Conservation (phyloP, 2,329 filamentous ascomycete species). For the Diplodia sapinea region DNA sequence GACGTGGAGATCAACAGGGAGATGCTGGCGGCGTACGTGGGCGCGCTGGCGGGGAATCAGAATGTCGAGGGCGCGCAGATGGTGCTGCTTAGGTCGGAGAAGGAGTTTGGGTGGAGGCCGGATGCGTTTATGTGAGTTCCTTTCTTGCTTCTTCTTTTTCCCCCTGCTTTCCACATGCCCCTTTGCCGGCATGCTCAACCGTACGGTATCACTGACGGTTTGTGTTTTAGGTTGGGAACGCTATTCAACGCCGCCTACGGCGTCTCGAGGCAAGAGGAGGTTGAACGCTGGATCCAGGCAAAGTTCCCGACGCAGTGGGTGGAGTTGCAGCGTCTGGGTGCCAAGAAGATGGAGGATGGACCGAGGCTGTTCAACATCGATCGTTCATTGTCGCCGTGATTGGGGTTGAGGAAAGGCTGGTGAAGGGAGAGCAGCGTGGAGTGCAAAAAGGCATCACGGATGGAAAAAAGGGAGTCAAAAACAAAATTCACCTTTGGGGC, state of each 20-base stretch:
- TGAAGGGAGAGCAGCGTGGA: not conserved
- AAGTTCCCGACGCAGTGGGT: constrained; percentile 73
- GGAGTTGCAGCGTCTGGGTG: constrained; percentile 63
- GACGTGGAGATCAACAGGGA: constrained; percentile 76
- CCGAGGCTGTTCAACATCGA: constrained; percentile 39
- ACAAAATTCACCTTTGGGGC: not conserved
- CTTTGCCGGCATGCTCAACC: too few species aligned
- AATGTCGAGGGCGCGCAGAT: constrained; percentile 70
- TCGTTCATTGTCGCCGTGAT: constrained; percentile 33
- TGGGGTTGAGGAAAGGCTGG: too few species aligned
- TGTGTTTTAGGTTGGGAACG: constrained; percentile 66
- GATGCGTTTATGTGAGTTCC: constrained; percentile 71
- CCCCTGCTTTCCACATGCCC: too few species aligned
- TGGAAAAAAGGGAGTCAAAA: not conserved
- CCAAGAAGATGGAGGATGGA: constrained; percentile 32
- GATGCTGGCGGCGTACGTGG: constrained; percentile 78
- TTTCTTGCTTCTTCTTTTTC: not conserved
- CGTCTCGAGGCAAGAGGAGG: constrained; percentile 68
- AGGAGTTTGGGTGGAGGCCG: constrained; percentile 69
- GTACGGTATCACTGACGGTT: constrained; percentile 30
- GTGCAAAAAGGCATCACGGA: not conserved
- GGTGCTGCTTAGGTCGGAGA: constrained; percentile 70
- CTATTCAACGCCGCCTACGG: constrained; percentile 76
- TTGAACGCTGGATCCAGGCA: constrained; percentile 75
- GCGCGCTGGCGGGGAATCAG: constrained; percentile 75